Evolutionary conservation across 192 early-diverging fungal species (phyloP), one percentile per base, ranked within the genome.

Genomic region (Umbelopsis sp.): DNA sequence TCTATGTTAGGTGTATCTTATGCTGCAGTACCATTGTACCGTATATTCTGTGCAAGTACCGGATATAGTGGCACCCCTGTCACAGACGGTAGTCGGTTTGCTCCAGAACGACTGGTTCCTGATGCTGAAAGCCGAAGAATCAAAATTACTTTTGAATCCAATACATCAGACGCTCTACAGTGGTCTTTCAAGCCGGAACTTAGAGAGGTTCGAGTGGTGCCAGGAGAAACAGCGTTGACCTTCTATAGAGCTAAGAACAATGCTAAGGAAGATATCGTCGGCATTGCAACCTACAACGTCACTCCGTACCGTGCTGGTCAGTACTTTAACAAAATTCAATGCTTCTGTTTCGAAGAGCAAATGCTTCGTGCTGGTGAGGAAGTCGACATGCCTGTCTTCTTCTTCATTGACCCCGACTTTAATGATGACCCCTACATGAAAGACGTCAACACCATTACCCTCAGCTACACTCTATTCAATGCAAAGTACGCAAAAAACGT

Each of bases 321-420:
- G 71, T 96, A 99, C 69, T 99, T 99, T 75, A 99, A 99, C 88
- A 99, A 99, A 84, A 96, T 99, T 69, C 97, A 99, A 77, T 99
- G 97, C 77, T 99, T 99, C 73, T 99, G 97, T 79, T 99, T 99
- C 85, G 97, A 99, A 72, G 96, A 98, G 80, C 97, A 99, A 80
- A 91, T 90, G 80, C 82, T 99, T 69, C 85, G 83, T 66, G 90
- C 95, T 0, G 87, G 87, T 11, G 97, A 99, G 80, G 89, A 95
- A 62, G 92, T 99, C 6, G 97, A 99, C 71, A 95, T 95, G 93
- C 93, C 93, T 6, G 92, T 95, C 16, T 99, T 99, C 69, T 99
- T 99, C 80, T 99, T 95, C 74, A 93, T 99, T 67, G 97, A 99
- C 70, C 97, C 97, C 0, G 97, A 95, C 78, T 95, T 99, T 86